Evolutionary conservation across 1,284 basidiomycete genomes (phyloP), one percentile per base, ranked within the genome.

Genomic region (Boletellus dicymbophilus): DNA sequence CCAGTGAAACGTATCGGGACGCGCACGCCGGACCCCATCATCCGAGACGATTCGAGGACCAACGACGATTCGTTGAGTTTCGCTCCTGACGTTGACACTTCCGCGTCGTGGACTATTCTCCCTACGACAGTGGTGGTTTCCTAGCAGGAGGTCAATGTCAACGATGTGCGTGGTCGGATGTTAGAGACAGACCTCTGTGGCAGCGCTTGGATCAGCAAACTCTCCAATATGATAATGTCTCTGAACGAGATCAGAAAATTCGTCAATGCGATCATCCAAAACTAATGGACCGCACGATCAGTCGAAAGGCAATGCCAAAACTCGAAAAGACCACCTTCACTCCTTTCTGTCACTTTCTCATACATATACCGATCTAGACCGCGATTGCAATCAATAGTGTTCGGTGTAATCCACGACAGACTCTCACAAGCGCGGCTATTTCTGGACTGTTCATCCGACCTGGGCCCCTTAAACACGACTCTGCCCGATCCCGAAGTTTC

Each of bases 321-420:
- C 11, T n/a, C 26, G 3, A 21, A 39, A 27, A 44, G n/a, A 43
- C 6, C 12, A 91, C 91, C 83, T 76, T 89, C 87, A 54, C 90
- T 87, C 30, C 93, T 77, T 61, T 90, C 89, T 1, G 82, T 81
- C 18, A 90, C 76, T 70, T 92, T 93, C 68, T 96, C 93, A 63
- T 90, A 93, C 93, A 96, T 95, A 68, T 97, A 97, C 26, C 89
- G 82, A 72, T 95, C 90, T 93, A 54, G 27, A 20, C 7, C 15
- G 6, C 10, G 26, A 22, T 21, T 6, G 4, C 23, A 7, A 44
- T 66, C 39, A 62, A 44, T n/a, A 52, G 44, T 26, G 10, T 30
- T 16, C 38, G 3, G 10, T 25, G 28, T 18, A 43, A 37, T 47
- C 16, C 15, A 45, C 34, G 37, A 49, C 15, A 31, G 7, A 20